Conservation (phyloP, 352 stramenopile species). For the Elongisporangium anandrum region DNA sequence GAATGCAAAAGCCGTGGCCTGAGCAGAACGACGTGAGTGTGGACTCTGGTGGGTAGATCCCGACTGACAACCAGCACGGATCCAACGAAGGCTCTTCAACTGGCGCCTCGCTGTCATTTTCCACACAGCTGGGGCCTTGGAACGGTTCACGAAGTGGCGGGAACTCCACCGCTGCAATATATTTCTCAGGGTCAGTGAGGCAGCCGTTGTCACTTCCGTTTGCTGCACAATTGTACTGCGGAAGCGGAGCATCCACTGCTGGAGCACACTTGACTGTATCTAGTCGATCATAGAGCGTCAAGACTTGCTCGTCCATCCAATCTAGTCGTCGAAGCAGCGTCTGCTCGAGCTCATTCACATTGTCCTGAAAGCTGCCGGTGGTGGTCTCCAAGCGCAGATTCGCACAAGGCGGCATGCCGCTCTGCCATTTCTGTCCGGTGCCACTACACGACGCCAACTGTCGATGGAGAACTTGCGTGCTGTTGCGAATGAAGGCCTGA, state of each 20-base stretch:
- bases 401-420: constrained; percentile 16
- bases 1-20: constrained; percentile 9
- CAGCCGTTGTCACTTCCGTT: constrained; percentile 16
- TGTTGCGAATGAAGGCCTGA: constrained; percentile 14
- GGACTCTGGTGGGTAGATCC: not conserved
- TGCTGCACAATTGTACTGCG: constrained; percentile 17
- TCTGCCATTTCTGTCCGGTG: constrained; percentile 17
- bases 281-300: not conserved
- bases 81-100: constrained; percentile 11
- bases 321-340: constrained; percentile 9
- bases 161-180: constrained; percentile 15
- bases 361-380: constrained; percentile 10
- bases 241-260: constrained; percentile 3
- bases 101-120: not conserved
- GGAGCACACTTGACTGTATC: constrained; percentile 1
- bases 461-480: constrained; percentile 11
- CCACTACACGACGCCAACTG: constrained; percentile 11
- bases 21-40: constrained; percentile 15
- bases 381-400: constrained; percentile 9
- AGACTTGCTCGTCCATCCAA: constrained; percentile 21
- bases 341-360: constrained; percentile 12
- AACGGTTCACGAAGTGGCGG: constrained; percentile 8
- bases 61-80: constrained; percentile 18
- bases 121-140: not conserved
- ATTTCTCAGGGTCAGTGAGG: constrained; percentile 14